Conservation (phyloP, 148 eudicot species). For the Rhododendron henanense region DNA sequence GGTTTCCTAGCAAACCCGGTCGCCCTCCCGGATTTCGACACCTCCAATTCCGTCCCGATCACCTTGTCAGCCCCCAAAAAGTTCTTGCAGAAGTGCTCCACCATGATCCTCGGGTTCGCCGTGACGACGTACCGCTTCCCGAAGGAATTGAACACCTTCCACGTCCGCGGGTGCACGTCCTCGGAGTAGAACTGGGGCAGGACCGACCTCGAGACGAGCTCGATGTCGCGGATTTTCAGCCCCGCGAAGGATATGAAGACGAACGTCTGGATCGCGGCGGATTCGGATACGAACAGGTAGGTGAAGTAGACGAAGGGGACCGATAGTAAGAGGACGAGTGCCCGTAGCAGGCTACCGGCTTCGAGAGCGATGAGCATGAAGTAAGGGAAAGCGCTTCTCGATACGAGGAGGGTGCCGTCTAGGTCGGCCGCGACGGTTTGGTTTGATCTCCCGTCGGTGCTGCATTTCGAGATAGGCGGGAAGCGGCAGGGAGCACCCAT, state of each 20-base stretch:
- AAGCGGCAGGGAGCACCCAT: conserved; percentile 42
- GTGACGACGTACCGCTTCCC: conserved; percentile 57
- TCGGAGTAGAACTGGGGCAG: conserved; percentile 56
- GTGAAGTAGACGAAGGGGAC: conserved; percentile 50
- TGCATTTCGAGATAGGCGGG: conserved; percentile 43
- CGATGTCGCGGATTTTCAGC: conserved; percentile 47
- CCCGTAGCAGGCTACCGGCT: conserved; percentile 65
- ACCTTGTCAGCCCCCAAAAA: conserved; percentile 68
- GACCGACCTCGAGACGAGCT: conserved; percentile 61
- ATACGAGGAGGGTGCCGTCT: conserved; percentile 69
- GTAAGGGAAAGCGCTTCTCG: conserved; percentile 57
- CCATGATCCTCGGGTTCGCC: conserved; percentile 67
- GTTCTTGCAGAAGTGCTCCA: conserved; percentile 56
- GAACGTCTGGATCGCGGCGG: conserved; percentile 38
- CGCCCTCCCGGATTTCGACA: conserved; percentile 40
- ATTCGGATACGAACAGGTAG: conserved; percentile 48
- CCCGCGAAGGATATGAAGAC: conserved; percentile 66
- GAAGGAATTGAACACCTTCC: conserved; percentile 59
- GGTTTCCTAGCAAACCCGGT: conserved; percentile 62
- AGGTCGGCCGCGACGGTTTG: conserved; percentile 65
- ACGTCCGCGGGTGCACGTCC: conserved; percentile 57
- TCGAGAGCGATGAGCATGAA: conserved; percentile 67
- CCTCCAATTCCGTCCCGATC: conserved; percentile 60
- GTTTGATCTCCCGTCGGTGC: conserved; percentile 35
- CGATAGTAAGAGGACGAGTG: conserved; percentile 34